Base-by-base conservation (phyloP, 768 basidiomycete genomes). In the Naganishia vaughanmartiniae region DNA sequence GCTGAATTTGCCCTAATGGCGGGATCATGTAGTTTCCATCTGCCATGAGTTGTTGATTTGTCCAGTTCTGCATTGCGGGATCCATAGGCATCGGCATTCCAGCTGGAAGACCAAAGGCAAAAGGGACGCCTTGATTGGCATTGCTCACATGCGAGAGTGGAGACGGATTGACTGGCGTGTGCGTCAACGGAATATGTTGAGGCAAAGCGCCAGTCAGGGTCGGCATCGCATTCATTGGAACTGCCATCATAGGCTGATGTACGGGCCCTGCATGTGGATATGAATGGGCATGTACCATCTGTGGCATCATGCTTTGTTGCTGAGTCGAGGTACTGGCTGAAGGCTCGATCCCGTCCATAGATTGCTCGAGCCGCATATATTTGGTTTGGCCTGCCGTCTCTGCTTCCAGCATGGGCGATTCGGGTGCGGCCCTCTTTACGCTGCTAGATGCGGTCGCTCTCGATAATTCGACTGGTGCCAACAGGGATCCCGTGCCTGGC, bases 231-330 rank as follows among this genome's bases (percentile, higher is more conserved):
- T 46, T 46, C 57, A 69, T 46, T 17, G 51, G 68, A 34, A 63
- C 60, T 4, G 60, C 42, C 60, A 63, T 66, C 33, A 76, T 56
- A 65, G 79, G 76, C 67, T 74, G 75, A 6, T 78, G 81, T 0
- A 78, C 66, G 54, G 79, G 76, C 67, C 78, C 77, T 10, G 76
- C 78, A 31, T 79, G 79, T 4, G 81, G 81, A 71, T 77, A 82
- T 10, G 80, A 81, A 65, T 82, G 81, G 4, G 80, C 78, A 70
- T 81, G 80, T 4, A 79, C 69, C 28, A 82, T 67, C 30, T 78
- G 75, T 3, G 79, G 74, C 30, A 65, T 58, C 57, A 66, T 30
- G 4, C 48, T 58, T 45, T 53, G 68, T 26, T 57, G 33, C 42
- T 53, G 57, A 17, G 58, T 63, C 26, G 30, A 48, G 21, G 46